Percentiles rank a stretch among this genome's conserved stretches.
These are phyloP conservation scores for Mucuna pruriens DNA, from an alignment of 306 rosid genomes.

Conservation along the genomic window DNA sequence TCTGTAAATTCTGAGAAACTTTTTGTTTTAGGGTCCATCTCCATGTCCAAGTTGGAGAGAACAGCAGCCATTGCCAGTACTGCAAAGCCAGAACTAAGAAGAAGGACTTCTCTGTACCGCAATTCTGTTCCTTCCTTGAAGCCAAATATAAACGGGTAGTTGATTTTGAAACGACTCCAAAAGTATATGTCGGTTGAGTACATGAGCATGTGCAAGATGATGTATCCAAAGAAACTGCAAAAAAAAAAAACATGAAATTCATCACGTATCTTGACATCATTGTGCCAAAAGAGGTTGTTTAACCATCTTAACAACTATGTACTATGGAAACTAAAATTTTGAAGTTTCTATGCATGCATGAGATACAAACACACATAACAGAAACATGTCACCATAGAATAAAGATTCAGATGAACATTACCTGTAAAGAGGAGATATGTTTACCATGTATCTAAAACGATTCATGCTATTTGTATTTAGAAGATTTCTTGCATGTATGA, in stretches of 20 bases:
- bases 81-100: constrained; percentile 55
- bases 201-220: constrained; percentile 62
- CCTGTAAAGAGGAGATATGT: constrained; percentile 60
- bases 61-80: constrained; percentile 57
- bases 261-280: background rate
- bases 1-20: constrained; percentile 39
- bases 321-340: background rate
- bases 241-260: constrained; percentile 24
- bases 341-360: background rate
- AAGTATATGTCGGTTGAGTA: constrained; percentile 58
- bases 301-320: background rate
- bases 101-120: constrained; percentile 50
- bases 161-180: constrained; percentile 68
- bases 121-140: constrained; percentile 63
- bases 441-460: background rate
- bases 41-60: too few species aligned
- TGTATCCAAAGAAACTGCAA: constrained; percentile 63
- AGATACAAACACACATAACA: too few species aligned
- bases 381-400: too few species aligned
- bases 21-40: too few species aligned
- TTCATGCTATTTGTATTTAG: constrained; percentile 9
- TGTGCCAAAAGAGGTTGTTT: background rate
- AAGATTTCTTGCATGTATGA: constrained; percentile 54
- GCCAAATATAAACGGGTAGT: constrained; percentile 67
- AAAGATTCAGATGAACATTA: background rate